Conservation (phyloP, 2,329 filamentous ascomycete species). For the Trichoderma afroharzianum region DNA sequence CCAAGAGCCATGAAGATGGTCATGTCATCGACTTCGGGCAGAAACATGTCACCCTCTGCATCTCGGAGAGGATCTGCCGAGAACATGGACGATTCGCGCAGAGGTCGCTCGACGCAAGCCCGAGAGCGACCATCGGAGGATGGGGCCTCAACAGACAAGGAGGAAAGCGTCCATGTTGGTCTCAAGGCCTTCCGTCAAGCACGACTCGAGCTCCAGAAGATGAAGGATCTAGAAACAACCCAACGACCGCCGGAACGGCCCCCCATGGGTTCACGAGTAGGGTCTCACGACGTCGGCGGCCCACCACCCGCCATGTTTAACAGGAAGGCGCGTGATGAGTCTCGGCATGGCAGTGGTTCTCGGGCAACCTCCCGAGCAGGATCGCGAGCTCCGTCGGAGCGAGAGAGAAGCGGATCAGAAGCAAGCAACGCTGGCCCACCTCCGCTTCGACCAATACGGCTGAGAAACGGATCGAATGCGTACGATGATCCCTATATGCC, state of each 20-base stretch:
- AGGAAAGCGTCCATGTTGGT: constrained; percentile 46
- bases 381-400: constrained; percentile 38
- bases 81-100: background rate
- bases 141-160: constrained; percentile 30
- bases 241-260: constrained; percentile 31
- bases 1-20: constrained; percentile 60
- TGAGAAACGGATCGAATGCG: constrained; percentile 35
- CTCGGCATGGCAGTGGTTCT: constrained; percentile 29
- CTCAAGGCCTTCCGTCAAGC: constrained; percentile 57
- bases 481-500: constrained; percentile 33
- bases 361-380: constrained; percentile 29
- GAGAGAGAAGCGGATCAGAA: constrained; percentile 55
- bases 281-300: constrained; percentile 42
- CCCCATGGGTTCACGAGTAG: constrained; percentile 31
- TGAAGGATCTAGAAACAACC: constrained; percentile 51
- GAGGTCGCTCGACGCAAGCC: constrained; percentile 17
- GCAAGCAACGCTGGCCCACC: constrained; percentile 45
- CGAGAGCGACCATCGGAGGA: constrained; percentile 24
- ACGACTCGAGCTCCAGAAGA: constrained; percentile 52
- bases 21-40: constrained; percentile 47
- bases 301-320: constrained; percentile 45
- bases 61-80: constrained; percentile 32
- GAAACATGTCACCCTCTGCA: constrained; percentile 37
- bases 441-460: constrained; percentile 36
- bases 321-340: constrained; percentile 43